Base-by-base conservation (phyloP, 306 rosid species). In the Cyclanthera cordifolia region DNA sequence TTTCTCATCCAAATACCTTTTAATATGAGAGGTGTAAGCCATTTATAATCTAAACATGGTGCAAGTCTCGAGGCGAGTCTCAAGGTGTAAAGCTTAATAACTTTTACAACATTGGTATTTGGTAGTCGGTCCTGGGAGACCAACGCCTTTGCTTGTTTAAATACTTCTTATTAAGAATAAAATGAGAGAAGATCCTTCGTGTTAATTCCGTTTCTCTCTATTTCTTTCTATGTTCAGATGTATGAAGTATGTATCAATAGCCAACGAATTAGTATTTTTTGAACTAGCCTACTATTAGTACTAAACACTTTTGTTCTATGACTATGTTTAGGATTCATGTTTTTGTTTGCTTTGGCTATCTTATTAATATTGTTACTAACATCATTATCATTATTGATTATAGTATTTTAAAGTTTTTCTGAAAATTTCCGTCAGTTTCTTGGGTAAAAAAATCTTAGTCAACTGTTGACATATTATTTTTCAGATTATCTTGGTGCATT, bases 401-500 rank as follows among this genome's bases (percentile, higher is more conserved):
- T 34, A 5, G 8, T 34, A 34, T 34, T 34, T 34, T 34, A 34
- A 5, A 34, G 41, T 34, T 19, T 19, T 17, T 65, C 71, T 53
- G 71, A 53, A 34, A 34, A 34, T 34, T 34, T 5, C 41, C 5
- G 41, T 34, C 41, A 5, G 8, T 34, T 34, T 34, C 6, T 34
- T 34, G 41, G 41, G 8, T 34, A 34, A 37, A 37, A 37, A 34
- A 37, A 21, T 43, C 57, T 65, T 47, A 37, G 70, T 80, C 53
- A 14, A 55, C 47, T 20, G 43, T 37, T 37, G 43, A 37, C 24
- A 14, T 70, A 3, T 52, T 67, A 37, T 79, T 43, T 34, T 80
- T 70, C 75, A 94, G 99, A 76, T 81, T 85, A 81, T 53, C 75
- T 94, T 55, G 79, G 80, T 77, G 70, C 75, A 63, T 94, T 94